Percentiles rank a stretch among this genome's conserved stretches.
Conservation (phyloP, 2,329 filamentous ascomycete species). For the Periconia sp. region DNA sequence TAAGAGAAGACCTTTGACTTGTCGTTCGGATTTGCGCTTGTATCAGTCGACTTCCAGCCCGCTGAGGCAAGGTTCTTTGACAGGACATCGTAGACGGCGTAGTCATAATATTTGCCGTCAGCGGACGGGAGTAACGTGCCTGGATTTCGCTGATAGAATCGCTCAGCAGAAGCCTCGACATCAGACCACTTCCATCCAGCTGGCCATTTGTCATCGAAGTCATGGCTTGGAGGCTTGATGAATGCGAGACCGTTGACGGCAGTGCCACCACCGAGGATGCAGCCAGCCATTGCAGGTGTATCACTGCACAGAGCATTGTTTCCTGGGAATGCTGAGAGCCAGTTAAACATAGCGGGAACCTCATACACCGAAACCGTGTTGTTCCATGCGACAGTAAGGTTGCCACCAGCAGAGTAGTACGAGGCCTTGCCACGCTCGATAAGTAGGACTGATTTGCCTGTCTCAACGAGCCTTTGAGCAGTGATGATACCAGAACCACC, state of each 20-base stretch:
- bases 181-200: constrained; percentile 25
- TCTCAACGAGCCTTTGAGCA: constrained; percentile 46
- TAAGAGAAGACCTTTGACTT: constrained; percentile 25
- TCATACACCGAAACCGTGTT: constrained; percentile 31
- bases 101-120: constrained; percentile 27
- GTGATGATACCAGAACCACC: constrained; percentile 46
- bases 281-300: constrained; percentile 44
- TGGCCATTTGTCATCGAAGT: constrained; percentile 30
- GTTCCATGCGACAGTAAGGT: constrained; percentile 27
- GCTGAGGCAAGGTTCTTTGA: constrained; percentile 20
- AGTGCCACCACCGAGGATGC: constrained; percentile 47
- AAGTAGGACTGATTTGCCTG: constrained; percentile 46
- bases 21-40: constrained; percentile 24
- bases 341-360: constrained; percentile 25
- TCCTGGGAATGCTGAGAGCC: constrained; percentile 35
- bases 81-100: constrained; percentile 21
- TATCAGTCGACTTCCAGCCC: constrained; percentile 24
- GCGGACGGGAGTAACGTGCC: constrained; percentile 22
- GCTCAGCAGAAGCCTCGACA: constrained; percentile 20
- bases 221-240: constrained; percentile 23
- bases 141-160: constrained; percentile 27
- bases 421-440: constrained; percentile 49
- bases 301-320: constrained; percentile 45
- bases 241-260: constrained; percentile 31
- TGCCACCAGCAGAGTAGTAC: constrained; percentile 39